Conservation (phyloP, 768 basidiomycete genomes). For the Leccinum longicurvipes region DNA sequence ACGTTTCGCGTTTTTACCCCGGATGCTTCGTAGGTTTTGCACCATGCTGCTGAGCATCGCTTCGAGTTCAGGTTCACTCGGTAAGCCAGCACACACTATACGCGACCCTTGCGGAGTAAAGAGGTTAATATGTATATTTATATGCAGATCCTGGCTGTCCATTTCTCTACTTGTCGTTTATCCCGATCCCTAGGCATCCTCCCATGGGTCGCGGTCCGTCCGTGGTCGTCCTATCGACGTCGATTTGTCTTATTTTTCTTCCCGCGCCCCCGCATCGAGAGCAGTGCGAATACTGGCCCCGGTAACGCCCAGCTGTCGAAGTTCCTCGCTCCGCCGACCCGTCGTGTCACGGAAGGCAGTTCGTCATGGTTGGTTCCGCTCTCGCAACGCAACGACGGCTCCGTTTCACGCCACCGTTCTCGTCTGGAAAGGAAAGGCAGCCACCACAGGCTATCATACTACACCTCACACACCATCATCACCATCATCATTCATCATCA, state of each 20-base stretch:
- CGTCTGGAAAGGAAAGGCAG: neutral
- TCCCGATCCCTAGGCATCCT: conserved; percentile 1
- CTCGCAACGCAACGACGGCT: neutral
- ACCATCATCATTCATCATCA: neutral
- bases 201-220: neutral
- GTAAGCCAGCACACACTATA: conserved; percentile 1
- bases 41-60: neutral
- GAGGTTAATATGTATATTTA: neutral
- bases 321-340: conserved; percentile 7
- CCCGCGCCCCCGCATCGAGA: neutral
- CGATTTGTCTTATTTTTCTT: neutral
- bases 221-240: neutral
- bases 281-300: no score
- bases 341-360: neutral
- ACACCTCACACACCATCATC: neutral
- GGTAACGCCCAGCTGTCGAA: no score
- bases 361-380: neutral
- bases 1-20: conserved; percentile 5
- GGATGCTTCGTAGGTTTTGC: neutral
- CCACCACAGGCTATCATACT: neutral
- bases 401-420: neutral
- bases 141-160: neutral
- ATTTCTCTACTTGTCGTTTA: neutral
- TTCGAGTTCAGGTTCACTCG: neutral
- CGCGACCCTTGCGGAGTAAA: neutral